These are phyloP conservation scores for Sutorius australiensis DNA, from an alignment of 768 basidiomycete genomes.

Conservation along the genomic window DNA sequence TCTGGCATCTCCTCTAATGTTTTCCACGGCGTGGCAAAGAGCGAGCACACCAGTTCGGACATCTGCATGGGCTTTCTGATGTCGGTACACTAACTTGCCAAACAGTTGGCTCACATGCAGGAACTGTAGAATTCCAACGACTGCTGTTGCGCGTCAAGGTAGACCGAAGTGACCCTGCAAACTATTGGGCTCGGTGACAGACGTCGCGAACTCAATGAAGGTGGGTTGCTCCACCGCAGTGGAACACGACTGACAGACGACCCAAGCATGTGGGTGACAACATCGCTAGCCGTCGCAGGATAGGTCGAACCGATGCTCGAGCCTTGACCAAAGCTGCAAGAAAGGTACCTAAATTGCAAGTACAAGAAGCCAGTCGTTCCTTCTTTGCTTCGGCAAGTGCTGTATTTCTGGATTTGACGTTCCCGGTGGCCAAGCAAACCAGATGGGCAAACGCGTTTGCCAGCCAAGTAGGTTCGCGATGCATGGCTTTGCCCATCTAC, in stretches of 20 bases:
- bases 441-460: background rate
- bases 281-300: too few species aligned
- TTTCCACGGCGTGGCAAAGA: background rate
- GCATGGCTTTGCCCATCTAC: background rate
- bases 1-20: background rate
- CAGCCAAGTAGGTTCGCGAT: background rate
- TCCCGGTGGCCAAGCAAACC: background rate
- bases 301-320: too few species aligned
- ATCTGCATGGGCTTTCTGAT: background rate
- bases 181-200: background rate
- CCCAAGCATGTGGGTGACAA: too few species aligned
- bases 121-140: background rate
- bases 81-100: background rate
- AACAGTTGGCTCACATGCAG: background rate
- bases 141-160: background rate
- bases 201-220: background rate
- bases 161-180: background rate
- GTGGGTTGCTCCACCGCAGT: background rate
- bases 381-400: background rate
- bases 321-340: background rate
- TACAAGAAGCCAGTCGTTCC: background rate
- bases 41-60: background rate
- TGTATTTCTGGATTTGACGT: background rate
- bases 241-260: too few species aligned
- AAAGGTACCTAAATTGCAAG: background rate